Percentiles rank a stretch among this genome's conserved stretches.
Conservation (phyloP, 2,329 filamentous ascomycete species). For the Diaporthe citrichinensis region DNA sequence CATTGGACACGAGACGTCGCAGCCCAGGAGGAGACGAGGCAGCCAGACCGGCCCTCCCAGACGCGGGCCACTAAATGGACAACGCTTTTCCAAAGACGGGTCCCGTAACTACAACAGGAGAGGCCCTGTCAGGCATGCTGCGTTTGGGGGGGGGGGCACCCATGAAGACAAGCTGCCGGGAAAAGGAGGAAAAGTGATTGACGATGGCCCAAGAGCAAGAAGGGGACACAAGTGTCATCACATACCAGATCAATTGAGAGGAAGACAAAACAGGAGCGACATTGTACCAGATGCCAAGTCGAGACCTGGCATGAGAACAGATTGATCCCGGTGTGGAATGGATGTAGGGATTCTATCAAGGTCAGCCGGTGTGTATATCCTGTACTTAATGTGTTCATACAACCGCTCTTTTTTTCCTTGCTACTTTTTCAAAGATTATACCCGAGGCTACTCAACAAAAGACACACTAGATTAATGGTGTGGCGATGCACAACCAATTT, state of each 20-base stretch:
- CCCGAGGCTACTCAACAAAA: background rate
- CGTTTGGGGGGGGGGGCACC: background rate
- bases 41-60: background rate
- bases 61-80: background rate
- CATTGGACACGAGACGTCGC: background rate
- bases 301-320: background rate
- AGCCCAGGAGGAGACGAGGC: background rate
- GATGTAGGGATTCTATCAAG: background rate
- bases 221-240: no score
- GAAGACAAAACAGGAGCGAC: background rate
- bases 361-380: background rate
- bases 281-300: background rate
- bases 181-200: background rate
- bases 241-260: background rate
- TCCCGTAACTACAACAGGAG: no score
- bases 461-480: background rate
- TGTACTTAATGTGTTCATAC: background rate
- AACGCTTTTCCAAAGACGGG: no score
- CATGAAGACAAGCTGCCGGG: background rate
- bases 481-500: background rate
- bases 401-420: background rate
- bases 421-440: background rate
- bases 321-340: background rate
- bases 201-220: background rate
- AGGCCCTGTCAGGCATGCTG: no score